Evolutionary conservation across 2,329 filamentous ascomycete species (phyloP), one percentile per base, ranked within the genome.

Genomic region (Colletotrichum sp.): DNA sequence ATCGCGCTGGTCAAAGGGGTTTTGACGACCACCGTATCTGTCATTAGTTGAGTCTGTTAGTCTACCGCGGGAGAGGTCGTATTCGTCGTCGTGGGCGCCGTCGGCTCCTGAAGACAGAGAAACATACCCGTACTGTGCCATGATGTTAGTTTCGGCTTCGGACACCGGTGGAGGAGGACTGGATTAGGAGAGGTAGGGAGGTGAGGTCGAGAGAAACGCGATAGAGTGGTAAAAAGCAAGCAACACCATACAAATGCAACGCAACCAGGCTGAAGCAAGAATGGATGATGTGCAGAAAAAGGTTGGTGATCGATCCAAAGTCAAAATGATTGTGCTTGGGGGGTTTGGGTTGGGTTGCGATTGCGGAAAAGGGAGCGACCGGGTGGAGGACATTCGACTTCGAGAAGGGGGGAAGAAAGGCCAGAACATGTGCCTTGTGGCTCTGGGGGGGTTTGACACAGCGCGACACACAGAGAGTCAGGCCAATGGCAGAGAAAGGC

Each of bases 1-100:
- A 76, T 87, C 87, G 82, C 89, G 86, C 81, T 93, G 86, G 81
- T 92, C 91, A 80, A 90, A 93, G 71, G 91, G 91, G 84, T 93
- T 92, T 76, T 85, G 83, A 79, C 85, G 85, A 72, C 86, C 87
- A 77, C 89, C 88, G 86, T 92, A 92, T 85, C 90, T 92, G 81
- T 44, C 76, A 59, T 67, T 60, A 39, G 75, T 68, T 21, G 36
- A 64, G 83, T 88, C 80, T 88, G 84, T 80, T 76, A 71, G 68
- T 72, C 63, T 55, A 66, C 70, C 69, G 71, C 59, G 68, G 60
- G 69, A 73, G 57, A 67, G 76, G 30, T 72, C 64, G 68, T 76
- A 76, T 71, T 69, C 62, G 55, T 74, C 64, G 68, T 75, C 68
- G 55, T 71, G 71, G 66, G 34, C 57, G 66, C 71, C 65, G 64